phyloP scores from a whole-genome alignment of 2,329 filamentous ascomycete genomes.

The Ophiostoma himal-ulmi region DNA sequence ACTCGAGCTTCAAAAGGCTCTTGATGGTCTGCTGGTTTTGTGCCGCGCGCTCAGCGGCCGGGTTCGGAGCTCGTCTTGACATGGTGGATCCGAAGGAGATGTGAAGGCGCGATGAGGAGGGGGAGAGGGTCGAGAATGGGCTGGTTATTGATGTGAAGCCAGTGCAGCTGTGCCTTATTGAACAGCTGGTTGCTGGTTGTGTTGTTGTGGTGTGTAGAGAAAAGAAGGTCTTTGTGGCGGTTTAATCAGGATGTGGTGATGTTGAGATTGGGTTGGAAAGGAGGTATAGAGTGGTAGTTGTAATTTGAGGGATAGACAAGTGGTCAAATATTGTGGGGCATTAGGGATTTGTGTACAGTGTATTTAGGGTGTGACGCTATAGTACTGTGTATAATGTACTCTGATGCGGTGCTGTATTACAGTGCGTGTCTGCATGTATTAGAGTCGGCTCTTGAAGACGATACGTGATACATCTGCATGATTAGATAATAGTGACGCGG shows the following conservation, averaged over 20 bases:
- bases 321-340: constrained; percentile 9
- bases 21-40: constrained; percentile 94
- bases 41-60: constrained; percentile 78
- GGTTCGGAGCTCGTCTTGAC: constrained; percentile 73
- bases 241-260: background rate
- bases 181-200: background rate
- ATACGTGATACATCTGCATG: background rate
- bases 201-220: background rate
- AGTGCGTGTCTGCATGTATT: background rate
- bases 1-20: constrained; percentile 85
- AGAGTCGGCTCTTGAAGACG: background rate
- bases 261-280: constrained; percentile 2
- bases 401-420: background rate
- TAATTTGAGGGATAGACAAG: constrained; percentile 1
- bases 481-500: background rate
- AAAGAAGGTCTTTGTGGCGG: background rate
- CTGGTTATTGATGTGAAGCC: background rate
- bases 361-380: too few relatives aligned
- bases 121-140: background rate
- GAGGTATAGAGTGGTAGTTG: constrained; percentile 6
- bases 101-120: background rate
- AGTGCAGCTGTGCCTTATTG: background rate
- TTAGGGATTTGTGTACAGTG: constrained; percentile 8
- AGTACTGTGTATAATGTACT: background rate
- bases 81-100: constrained; percentile 43